phyloP scores from a whole-genome alignment of 2,329 filamentous ascomycete species.

The Dactylellina haptotyla region DNA sequence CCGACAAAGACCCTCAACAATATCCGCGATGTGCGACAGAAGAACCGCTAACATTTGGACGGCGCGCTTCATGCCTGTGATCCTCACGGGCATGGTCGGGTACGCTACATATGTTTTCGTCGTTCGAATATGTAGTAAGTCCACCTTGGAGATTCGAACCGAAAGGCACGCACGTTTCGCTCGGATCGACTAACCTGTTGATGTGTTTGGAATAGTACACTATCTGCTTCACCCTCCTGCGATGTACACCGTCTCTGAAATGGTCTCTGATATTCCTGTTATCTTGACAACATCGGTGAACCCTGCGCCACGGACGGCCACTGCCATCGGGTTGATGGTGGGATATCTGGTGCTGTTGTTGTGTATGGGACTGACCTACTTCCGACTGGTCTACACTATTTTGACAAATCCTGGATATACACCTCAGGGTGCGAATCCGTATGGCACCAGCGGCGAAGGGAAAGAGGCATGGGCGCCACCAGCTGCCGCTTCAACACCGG shows the following conservation, averaged over 20 bases:
- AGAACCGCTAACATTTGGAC: constrained; percentile 62
- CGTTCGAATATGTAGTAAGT: constrained; percentile 73
- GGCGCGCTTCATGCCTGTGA: constrained; percentile 74
- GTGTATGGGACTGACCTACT: constrained; percentile 73
- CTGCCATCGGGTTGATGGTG: constrained; percentile 75
- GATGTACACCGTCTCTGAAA: neutral
- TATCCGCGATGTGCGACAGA: constrained; percentile 44
- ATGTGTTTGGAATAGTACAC: constrained; percentile 31
- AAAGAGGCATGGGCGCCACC: constrained; percentile 46
- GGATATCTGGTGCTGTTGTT: constrained; percentile 78
- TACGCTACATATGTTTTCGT: constrained; percentile 78
- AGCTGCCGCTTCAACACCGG: neutral
- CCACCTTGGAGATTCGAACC: constrained; percentile 17
- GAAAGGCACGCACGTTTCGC: neutral
- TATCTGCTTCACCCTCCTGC: constrained; percentile 45
- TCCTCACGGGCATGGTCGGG: constrained; percentile 73
- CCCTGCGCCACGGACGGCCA: constrained; percentile 60
- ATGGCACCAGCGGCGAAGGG: constrained; percentile 43
- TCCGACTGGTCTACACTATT: constrained; percentile 75
- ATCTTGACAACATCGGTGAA: constrained; percentile 13
- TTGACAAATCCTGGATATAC: constrained; percentile 77
- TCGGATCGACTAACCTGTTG: constrained; percentile 20
- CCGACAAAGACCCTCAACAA: constrained; percentile 5
- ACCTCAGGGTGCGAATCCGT: constrained; percentile 66
- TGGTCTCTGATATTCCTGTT: constrained; percentile 15